Evolutionary conservation across 345 rosid species (phyloP), one percentile per base, ranked within the genome.

Genomic region (Litchi chinensis): DNA sequence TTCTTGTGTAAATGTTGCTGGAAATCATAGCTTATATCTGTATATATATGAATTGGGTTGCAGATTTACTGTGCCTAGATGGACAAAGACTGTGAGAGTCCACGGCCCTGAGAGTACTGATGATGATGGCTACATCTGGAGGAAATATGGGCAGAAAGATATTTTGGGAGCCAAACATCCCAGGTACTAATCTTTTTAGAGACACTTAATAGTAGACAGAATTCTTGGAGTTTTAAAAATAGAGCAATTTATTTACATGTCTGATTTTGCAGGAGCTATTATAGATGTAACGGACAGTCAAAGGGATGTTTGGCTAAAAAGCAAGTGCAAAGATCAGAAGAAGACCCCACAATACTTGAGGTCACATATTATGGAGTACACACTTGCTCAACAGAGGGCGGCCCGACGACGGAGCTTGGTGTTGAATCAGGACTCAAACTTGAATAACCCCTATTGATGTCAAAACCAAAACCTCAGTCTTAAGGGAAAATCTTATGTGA

Each of bases 61-160:
- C 83, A 92, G 96, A 79, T 91, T 83, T 76, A 68, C 80, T 82
- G 68, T 77, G 76, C 88, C 86, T 32, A 86, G 83, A 46, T 88
- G 97, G 98, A 89, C 88, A 22, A 81, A 28, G 32, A 28, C 32
- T 28, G 32, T 28, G 32, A 28, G 32, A 28, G 32, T 28, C 32
- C 32, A 28, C 32, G 32, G 32, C 32, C 32, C 32, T 28, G 32
- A 28, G 32, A 28, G 32, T 28, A 28, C 2, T 28, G 32, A 87
- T 41, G 93, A 89, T 68, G 95, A 92, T 79, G 89, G 93, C 81
- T 89, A 78, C 46, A 88, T 84, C 80, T 92, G 98, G 98, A 92
- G 98, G 83, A 92, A 93, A 76, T 92, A 93, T 82, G 98, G 94
- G 12, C 98, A 94, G 63, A 93, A 93, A 80, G 93, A 89, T 81